Base-by-base conservation (phyloP, 164 flowering plant genomes). In the Liquidambar formosana region DNA sequence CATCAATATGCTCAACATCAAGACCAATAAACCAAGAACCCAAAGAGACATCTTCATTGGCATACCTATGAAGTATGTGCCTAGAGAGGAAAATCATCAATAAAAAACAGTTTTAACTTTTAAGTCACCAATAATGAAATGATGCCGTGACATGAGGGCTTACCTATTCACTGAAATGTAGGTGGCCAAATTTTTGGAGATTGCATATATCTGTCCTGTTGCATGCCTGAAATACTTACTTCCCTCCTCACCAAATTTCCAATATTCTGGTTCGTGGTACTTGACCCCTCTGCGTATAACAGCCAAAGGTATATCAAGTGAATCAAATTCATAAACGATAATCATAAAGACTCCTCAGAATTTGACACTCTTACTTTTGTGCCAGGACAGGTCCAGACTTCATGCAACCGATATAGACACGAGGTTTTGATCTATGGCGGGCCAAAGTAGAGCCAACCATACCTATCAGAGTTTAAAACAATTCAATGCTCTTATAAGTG, bases 181-280 rank as follows among this genome's bases (percentile, higher is more conserved):
- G 53, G 93, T 88, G 27, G 99, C 99, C 78, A 95, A 77, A 72
- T 95, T 96, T 79, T 93, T 93, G 58, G 99, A 95, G 66, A 95
- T 79, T 10, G 86, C 97, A 81, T 93, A 95, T 57, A 93, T 81
- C 73, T 95, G 99, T 13, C 99, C 97, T 4, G 99, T 93, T 65
- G 97, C 97, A 73, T 95, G 99, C 69, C 97, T 76, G 68, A 95
- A 95, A 64, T 95, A 95, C 71, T 91, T 95, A 69, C 91, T 95
- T 63, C 99, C 99, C 63, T 87, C 94, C 78, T 93, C 97, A 4
- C 99, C 99, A 77, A 95, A 95, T 78, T 95, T 95, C 99, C 97
- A 93, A 80, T 83, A 84, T 71, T 95, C 99, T 3, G 99, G 99
- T 69, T 95, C 99, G 71, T 93, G 92, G 82, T 95, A 93, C 82